Evolutionary conservation across 768 basidiomycete species (phyloP), one percentile per base, ranked within the genome.

Genomic region (Gloeophyllum trabeum): DNA sequence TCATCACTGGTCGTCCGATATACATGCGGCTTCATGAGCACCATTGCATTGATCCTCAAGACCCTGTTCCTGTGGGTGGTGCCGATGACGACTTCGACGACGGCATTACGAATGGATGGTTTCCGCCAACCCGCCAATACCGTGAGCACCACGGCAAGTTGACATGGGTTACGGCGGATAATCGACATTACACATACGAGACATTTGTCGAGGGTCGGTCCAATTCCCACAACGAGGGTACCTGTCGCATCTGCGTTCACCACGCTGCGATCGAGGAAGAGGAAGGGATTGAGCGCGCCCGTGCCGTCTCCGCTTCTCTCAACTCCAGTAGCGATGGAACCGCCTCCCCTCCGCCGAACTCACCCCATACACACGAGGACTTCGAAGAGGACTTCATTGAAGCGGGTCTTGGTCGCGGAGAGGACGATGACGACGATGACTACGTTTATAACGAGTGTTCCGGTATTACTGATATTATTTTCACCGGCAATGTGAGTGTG

Each of bases 1-100:
- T 45, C 19, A 52, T 75, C 24, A 61, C 59, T 4, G 68, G 66
- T 43, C 59, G 65, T 19, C 79, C 79, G 3, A 48, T 81, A 26
- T 81, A 70, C 52, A 65, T 84, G 61, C 67, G 75, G 7, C 57
- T 83, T 20, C 57, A 61, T 34, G 82, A 85, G 53, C 73, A 71
- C 40, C 62, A 68, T 40, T 68, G 66, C 46, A 59, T 66, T 51
- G 60, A 73, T 32, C 68, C 72, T 14, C 60, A 54, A 39, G 53
- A 48, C 24, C 65, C 61, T 2, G 53, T 44, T 2, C 30, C 48
- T 10, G n/a, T 46, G 2, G 61, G 59, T 12, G 56, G 49, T 10
- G 16, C 22, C 5, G 22, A 39, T 4, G 35, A 44, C 0, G 54
- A 48, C 6, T 44, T 56, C 40, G 58, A 64, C 19, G 69, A 70